Conservation (phyloP, 805 yeast genomes). For the Wickerhamiella domercqiae region DNA sequence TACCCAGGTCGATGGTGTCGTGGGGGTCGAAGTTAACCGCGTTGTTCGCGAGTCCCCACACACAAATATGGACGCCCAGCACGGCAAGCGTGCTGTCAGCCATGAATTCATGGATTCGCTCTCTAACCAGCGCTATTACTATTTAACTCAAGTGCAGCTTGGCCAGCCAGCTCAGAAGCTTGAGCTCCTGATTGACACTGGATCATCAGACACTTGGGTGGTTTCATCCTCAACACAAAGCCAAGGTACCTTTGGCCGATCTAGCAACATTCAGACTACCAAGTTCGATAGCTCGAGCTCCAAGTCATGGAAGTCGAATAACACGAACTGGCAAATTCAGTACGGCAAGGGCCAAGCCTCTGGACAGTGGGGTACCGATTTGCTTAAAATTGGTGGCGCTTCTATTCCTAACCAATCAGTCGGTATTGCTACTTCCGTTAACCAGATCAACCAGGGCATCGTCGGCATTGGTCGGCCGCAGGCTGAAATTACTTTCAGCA, state of each 20-base stretch:
- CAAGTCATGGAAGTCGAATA: slow-evolving; percentile 18
- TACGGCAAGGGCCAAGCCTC: slow-evolving; percentile 37
- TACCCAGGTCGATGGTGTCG: background rate
- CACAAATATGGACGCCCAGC: background rate
- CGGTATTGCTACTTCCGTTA: slow-evolving; percentile 51
- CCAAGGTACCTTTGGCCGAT: slow-evolving; percentile 4
- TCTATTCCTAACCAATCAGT: slow-evolving; percentile 42
- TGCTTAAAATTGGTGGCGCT: slow-evolving; percentile 38
- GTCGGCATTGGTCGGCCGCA: slow-evolving; percentile 32
- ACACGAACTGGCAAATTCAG: slow-evolving; percentile 20
- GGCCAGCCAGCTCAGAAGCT: slow-evolving; percentile 48
- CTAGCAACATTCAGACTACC: slow-evolving; percentile 8
- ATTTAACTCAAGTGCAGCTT: slow-evolving; percentile 25
- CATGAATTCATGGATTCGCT: slow-evolving; percentile 14
- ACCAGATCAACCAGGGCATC: slow-evolving; percentile 50
- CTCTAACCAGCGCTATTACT: slow-evolving; percentile 23
- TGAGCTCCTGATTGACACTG: slow-evolving; percentile 53
- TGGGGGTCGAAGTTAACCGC: background rate
- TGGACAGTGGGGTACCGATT: slow-evolving; percentile 54
- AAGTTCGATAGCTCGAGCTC: slow-evolving; percentile 20
- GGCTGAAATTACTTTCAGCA: slow-evolving; percentile 32
- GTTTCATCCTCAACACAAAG: slow-evolving; percentile 24
- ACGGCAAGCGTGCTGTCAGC: background rate
- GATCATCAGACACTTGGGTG: slow-evolving; percentile 63
- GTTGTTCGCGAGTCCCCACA: background rate